Evolutionary conservation across 1,139 yeast genomes (phyloP).

Genomic region (Geotrichum bryndzae): DNA sequence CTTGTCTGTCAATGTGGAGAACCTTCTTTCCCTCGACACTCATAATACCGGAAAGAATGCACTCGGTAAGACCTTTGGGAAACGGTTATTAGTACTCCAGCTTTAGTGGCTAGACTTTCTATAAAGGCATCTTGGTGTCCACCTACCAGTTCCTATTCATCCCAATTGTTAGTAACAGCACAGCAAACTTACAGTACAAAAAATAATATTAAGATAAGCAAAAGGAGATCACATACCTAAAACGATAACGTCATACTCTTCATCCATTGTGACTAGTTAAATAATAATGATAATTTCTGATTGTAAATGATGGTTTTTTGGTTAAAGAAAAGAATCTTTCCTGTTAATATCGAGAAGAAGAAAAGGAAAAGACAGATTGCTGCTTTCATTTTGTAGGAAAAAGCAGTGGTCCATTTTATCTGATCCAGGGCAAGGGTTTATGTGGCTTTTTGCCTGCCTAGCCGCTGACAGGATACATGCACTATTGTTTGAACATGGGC

Average conservation of each 20-base stretch:
- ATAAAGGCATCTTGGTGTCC: not conserved
- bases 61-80: conserved; percentile 82
- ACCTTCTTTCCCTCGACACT: conserved; percentile 97
- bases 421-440: not conserved
- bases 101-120: not conserved
- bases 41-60: conserved; percentile 86
- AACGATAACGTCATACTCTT: conserved; percentile 88
- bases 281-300: no score
- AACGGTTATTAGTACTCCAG: conserved; percentile 31
- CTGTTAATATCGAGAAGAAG: not conserved
- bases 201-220: not conserved
- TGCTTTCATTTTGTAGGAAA: not conserved
- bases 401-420: not conserved
- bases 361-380: not conserved
- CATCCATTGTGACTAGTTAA: conserved; percentile 59
- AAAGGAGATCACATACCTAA: conserved; percentile 43
- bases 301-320: not conserved
- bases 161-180: conserved; percentile 1
- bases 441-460: not conserved
- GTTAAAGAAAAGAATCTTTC: not conserved
- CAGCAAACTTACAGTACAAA: not conserved
- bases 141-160: conserved; percentile 10
- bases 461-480: no score
- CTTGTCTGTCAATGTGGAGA: conserved; percentile 91
- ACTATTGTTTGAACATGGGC: not conserved